Evolutionary conservation across 345 rosid species (phyloP), one percentile per base, ranked within the genome.

Genomic region (Euphorbia lathyris): DNA sequence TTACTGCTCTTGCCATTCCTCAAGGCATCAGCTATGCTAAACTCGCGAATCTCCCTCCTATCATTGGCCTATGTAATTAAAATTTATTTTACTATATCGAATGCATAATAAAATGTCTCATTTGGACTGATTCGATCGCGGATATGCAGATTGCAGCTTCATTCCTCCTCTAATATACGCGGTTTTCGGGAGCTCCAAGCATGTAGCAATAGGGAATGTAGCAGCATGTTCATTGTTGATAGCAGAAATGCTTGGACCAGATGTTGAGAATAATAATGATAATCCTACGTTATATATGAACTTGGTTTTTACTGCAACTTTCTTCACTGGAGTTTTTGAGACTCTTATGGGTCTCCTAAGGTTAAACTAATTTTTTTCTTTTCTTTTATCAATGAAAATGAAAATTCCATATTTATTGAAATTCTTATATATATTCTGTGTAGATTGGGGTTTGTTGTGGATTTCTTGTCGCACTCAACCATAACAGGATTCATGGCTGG

Each of bases 11-110:
- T 20, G 97, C 98, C 20, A 89, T 93, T 56, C 98, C 98, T 63
- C 97, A 94, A 65, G 98, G 98, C 16, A 94, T 91, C 72, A 94
- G 98, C 70, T 94, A 94, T 65, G 98, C 97, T 14, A 94, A 88
- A 76, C 98, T 94, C 57, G 97, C 85, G 12, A 40, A 73, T 9
- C 9, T 94, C 66, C 93, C 97, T 72, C 96, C 96, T 4, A 87
- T 94, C 70, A 77, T 86, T 55, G 98, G 98, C 82, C 86, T 94
- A 7, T 91, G 94, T 94, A 74, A n/a, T n/a, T n/a, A n/a, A n/a
- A n/a, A n/a, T n/a, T n/a, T n/a, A n/a, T n/a, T n/a, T n/a, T n/a
- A n/a, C n/a, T n/a, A n/a, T n/a, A n/a, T 34, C 38, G 4, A 34
- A 7, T 34, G 38, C 3, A 3, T 7, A 34, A 34, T 3, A 34